phyloP scores from a whole-genome alignment of 768 basidiomycete species.

The Mycena galopus region DNA sequence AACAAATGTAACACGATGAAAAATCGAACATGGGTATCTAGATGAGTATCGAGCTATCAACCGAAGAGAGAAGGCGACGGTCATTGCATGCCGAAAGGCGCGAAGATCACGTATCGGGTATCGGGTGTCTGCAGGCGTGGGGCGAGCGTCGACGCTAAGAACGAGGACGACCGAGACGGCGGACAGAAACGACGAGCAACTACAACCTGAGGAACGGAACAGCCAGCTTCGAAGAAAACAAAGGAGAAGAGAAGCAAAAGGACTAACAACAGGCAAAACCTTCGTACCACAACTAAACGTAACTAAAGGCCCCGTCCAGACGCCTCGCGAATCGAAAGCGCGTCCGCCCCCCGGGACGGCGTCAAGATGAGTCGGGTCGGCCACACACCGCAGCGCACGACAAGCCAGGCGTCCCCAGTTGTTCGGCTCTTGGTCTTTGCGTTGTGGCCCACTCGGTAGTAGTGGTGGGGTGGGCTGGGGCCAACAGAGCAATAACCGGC shows the following conservation, averaged over 20 bases:
- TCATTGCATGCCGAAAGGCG: too few species aligned
- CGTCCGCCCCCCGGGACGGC: conserved; percentile 13
- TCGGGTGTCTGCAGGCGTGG: conserved; percentile 7
- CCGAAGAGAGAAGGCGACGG: too few species aligned
- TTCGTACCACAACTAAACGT: neutral
- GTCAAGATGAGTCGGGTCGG: conserved; percentile 16
- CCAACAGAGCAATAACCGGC: neutral
- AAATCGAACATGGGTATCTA: too few species aligned
- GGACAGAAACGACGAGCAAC: neutral
- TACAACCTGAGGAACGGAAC: neutral
- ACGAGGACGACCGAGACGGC: neutral
- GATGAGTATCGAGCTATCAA: too few species aligned
- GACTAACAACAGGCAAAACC: neutral
- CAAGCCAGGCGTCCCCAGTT: conserved; percentile 8
- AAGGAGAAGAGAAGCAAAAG: too few species aligned
- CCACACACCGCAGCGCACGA: conserved; percentile 25
- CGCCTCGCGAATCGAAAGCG: conserved; percentile 17
- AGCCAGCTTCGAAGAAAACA: neutral
- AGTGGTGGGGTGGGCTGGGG: neutral
- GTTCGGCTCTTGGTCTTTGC: conserved; percentile 16
- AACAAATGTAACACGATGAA: too few species aligned
- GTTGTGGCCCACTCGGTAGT: neutral
- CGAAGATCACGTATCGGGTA: too few species aligned
- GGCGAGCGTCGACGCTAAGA: neutral
- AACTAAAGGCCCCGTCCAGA: conserved; percentile 9